Evolutionary conservation across 148 eudicot species (phyloP), one percentile per base, ranked within the genome.

Genomic region (Persicaria maculosa): DNA sequence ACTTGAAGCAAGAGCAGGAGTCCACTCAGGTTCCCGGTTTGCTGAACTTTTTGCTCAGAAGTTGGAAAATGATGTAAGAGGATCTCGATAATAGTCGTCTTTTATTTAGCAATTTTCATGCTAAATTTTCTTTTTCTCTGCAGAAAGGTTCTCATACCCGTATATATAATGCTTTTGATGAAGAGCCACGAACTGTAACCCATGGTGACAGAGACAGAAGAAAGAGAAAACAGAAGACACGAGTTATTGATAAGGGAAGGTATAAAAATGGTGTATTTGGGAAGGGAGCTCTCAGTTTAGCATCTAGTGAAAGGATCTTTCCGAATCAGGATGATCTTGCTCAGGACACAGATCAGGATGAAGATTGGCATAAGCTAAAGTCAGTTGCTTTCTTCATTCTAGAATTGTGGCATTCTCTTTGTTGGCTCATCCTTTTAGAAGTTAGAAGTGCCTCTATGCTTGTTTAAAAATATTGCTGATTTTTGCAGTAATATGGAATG

Each of bases 181-280:
- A 50, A 16, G 85, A 82, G 72, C 43, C 80, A 12, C 74, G 75
- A 47, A 50, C 17, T n/a, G 14, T 80, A 68, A 75, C 62, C 40
- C 77, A 20, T 54, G 59, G 78, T 71, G 83, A 74, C 64, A 84
- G 74, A 70, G 80, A 76, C 67, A 85, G 72, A 53, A 72, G 74
- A 58, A 79, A 64, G 64, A 75, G 74, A 72, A 79, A 65, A n/a
- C 44, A 69, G 19, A 16, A 55, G 25, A 79, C 54, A 59, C 77
- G 58, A 14, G 40, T 25, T 45, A 59, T 72, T 19, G 47, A 12
- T 45, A 73, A 74, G 58, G 82, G 73, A 78, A 67, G 72, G 68
- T 52, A 82, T 47, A 85, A 80, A 74, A 54, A 46, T 4, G 44
- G 47, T 46, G 11, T 50, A 9, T 52, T 50, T n/a, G 6, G 50